Base-by-base conservation (phyloP, 495 filamentous ascomycete species). In the Lasiosphaeria ovina region DNA sequence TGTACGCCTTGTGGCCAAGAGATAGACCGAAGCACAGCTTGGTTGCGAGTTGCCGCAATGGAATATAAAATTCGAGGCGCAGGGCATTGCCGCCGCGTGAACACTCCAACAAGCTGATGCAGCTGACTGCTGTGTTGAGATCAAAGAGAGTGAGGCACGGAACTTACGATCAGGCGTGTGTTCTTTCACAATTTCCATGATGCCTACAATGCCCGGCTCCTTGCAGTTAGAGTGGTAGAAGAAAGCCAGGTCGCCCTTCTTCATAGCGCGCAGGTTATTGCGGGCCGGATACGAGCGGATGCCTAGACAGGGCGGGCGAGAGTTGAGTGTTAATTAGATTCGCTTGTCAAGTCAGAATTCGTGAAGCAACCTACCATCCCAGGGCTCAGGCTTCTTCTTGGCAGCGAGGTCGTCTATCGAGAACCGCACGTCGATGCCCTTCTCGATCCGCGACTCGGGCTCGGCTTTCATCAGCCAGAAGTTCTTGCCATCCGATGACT, bases 161-260 rank as follows among this genome's bases (percentile, higher is more conserved):
- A 6, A 74, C 81, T 69, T 80, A 91, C 90, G 77, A 67, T 98
- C 94, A 6, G 85, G 77, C 2, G 87, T 85, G 65, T 91, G 86
- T 73, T 95, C 91, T 61, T 84, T 74, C 3, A 95, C 91, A 68
- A 98, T 88, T 72, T 96, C 89, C 90, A 97, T 95, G 7, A 88
- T 84, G n/a, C 94, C 94, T 4, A 87, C 92, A 54, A 98, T 89
- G 3, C 91, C 93, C 0, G 94, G 93, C 35, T 86, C 81, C 73
- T 94, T 96, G 77, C 89, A 92, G 69, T 92, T 95, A n/a, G 89
- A 93, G 76, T 97, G 93, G 71, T 98, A 98, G 78, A 98, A 97
- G 76, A 98, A 97, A 40, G 92, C 93, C 48, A 89, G 77, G 62
- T 98, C 94, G 45, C 94, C 93, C 63, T 87, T 84, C 72, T 89